These are phyloP conservation scores for Penicillium crystallinum DNA, from an alignment of 495 filamentous ascomycete genomes.

Conservation along the genomic window DNA sequence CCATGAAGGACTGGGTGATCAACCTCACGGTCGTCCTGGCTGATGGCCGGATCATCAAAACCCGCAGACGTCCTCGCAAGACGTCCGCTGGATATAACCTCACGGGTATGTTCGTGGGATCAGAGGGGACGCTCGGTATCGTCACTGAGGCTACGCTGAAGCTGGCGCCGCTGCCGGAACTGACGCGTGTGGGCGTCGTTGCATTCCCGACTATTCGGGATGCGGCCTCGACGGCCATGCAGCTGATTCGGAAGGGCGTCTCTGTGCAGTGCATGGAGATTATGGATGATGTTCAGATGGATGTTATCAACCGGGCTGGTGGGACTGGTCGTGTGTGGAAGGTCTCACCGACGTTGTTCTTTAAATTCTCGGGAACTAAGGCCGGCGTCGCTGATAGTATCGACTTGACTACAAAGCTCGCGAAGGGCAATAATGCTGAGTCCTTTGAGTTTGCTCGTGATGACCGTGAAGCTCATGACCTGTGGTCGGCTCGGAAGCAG, in stretches of 20 bases:
- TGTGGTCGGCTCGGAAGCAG: slow-evolving; percentile 88
- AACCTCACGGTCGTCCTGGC: slow-evolving; percentile 87
- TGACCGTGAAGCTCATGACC: slow-evolving; percentile 62
- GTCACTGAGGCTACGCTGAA: slow-evolving; percentile 85
- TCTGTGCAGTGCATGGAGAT: slow-evolving; percentile 88
- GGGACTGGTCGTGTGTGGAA: slow-evolving; percentile 67
- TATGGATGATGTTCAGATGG: slow-evolving; percentile 92
- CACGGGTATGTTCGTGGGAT: slow-evolving; percentile 79
- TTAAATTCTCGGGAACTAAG: slow-evolving; percentile 84
- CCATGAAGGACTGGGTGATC: slow-evolving; percentile 95
- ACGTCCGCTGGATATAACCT: slow-evolving; percentile 84
- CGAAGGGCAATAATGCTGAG: slow-evolving; percentile 54
- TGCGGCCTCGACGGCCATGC: slow-evolving; percentile 75
- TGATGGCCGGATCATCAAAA: slow-evolving; percentile 89
- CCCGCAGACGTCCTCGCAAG: slow-evolving; percentile 57
- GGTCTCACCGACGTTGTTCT: slow-evolving; percentile 82
- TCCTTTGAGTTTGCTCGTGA: slow-evolving; percentile 76
- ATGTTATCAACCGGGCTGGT: slow-evolving; percentile 78
- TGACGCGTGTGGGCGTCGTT: slow-evolving; percentile 77
- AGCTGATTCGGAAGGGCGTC: slow-evolving; percentile 73
- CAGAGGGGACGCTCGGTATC: slow-evolving; percentile 88
- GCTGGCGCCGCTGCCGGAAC: slow-evolving; percentile 70
- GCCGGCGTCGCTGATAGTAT: slow-evolving; percentile 80
- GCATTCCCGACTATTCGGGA: slow-evolving; percentile 72
- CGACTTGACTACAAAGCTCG: slow-evolving; percentile 60